Conservation (phyloP, 352 stramenopile genomes). For the Phytophthora fragariaefolia region DNA sequence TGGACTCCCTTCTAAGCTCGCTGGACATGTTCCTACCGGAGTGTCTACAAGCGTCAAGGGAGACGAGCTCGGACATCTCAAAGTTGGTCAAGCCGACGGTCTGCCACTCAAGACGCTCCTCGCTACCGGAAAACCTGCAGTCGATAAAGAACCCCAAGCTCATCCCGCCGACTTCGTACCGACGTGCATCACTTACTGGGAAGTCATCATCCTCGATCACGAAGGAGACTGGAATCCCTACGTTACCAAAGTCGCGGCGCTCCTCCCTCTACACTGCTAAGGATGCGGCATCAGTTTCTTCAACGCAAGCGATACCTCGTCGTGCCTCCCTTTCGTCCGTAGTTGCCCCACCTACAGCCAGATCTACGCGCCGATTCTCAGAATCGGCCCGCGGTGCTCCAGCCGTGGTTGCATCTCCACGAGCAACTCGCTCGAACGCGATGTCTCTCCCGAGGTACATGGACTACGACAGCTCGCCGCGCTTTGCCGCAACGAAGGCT, state of each 20-base stretch:
- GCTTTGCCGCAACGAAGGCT: conserved; percentile 45
- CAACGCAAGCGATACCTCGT: conserved; percentile 12
- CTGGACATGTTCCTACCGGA: conserved; percentile 36
- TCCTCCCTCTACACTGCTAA: conserved; percentile 6
- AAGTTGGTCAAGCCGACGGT: conserved; percentile 12
- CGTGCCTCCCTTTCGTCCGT: conserved; percentile 16
- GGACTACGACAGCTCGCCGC: conserved; percentile 44
- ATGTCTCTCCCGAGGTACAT: conserved; percentile 37
- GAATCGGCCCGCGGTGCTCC: conserved; percentile 5
- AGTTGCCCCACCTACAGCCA: not conserved
- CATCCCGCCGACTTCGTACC: conserved; percentile 9
- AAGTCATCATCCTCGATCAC: conserved; percentile 8
- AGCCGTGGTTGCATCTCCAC: conserved; percentile 9
- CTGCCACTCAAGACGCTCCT: conserved; percentile 22
- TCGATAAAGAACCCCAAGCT: conserved; percentile 19
- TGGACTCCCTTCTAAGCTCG: conserved; percentile 42
- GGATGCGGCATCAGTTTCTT: not conserved
- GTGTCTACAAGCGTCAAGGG: conserved; percentile 17
- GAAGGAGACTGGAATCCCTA: not conserved
- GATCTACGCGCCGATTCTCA: conserved; percentile 20
- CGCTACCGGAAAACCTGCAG: conserved; percentile 14
- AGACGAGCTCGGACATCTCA: conserved; percentile 11
- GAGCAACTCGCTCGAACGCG: conserved; percentile 16
- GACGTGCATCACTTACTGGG: conserved; percentile 7
- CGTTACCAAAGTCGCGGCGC: conserved; percentile 13